phyloP scores from a whole-genome alignment of 2,329 filamentous ascomycete species.

The Aspergillus vadensis region DNA sequence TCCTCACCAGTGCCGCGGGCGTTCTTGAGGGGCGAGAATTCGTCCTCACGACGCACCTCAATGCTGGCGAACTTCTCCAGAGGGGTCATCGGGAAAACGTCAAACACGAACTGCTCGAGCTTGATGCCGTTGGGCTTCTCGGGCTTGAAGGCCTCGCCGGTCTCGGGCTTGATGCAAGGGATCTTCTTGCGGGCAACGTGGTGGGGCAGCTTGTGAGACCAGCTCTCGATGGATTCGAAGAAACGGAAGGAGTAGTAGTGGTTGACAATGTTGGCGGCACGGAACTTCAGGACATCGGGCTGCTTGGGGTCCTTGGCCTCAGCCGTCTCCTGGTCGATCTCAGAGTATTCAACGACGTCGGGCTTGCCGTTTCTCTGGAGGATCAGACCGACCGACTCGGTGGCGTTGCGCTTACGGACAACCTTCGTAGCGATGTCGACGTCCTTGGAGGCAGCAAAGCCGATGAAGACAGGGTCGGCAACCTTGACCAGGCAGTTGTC shows the following conservation, averaged over 20 bases:
- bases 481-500: constrained; percentile 99
- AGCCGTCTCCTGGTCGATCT: constrained; percentile 87
- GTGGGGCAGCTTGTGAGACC: constrained; percentile 84
- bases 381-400: constrained; percentile 93
- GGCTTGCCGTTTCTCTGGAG: constrained; percentile 93
- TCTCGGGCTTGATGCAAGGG: constrained; percentile 74
- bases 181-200: constrained; percentile 99
- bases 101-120: constrained; percentile 98
- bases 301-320: constrained; percentile 85
- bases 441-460: constrained; percentile 82
- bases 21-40: constrained; percentile 98
- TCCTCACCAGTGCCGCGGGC: constrained; percentile 82
- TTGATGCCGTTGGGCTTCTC: constrained; percentile 98
- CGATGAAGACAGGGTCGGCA: constrained; percentile 94
- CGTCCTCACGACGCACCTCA: constrained; percentile 94
- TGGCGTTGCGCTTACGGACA: constrained; percentile 96
- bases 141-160: constrained; percentile 81
- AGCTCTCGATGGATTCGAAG: constrained; percentile 84
- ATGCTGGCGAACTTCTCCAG: constrained; percentile 91
- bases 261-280: constrained; percentile 98
- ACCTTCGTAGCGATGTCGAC: constrained; percentile 98
- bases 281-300: constrained; percentile 83
- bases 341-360: constrained; percentile 97
- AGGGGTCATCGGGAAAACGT: constrained; percentile 87
- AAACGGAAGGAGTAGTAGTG: constrained; percentile 98